Percentiles rank a stretch among this genome's conserved stretches.
Conservation (phyloP, 129 eudicot genomes). For the Apium graveolens region DNA sequence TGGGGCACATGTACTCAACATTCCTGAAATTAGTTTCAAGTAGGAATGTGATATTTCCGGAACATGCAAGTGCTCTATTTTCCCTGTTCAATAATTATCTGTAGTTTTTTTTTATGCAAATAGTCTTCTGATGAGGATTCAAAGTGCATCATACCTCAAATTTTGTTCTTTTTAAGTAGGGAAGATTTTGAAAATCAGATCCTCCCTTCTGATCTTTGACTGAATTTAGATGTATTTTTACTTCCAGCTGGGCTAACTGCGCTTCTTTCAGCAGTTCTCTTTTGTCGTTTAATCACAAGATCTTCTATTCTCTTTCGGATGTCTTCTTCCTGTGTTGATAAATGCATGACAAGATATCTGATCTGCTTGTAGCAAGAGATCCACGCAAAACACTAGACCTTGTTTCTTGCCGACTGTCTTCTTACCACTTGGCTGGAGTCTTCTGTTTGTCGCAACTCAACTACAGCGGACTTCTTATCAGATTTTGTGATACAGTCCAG, state of each 20-base stretch:
- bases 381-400: conserved; percentile 41
- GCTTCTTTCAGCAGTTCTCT: conserved; percentile 85
- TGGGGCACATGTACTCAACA: neutral
- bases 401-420: conserved; percentile 28
- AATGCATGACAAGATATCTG: conserved; percentile 15
- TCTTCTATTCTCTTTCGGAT: conserved; percentile 77
- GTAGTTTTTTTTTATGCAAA: too few relatives aligned
- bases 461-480: conserved; percentile 44
- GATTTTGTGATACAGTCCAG: conserved; percentile 44
- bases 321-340: conserved; percentile 67
- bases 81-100: neutral
- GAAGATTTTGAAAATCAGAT: conserved; percentile 5
- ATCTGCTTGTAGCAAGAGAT: conserved; percentile 28
- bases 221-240: neutral
- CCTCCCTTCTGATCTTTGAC: conserved; percentile 4
- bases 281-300: conserved; percentile 51
- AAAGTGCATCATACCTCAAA: neutral
- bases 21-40: neutral
- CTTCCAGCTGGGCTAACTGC: conserved; percentile 30
- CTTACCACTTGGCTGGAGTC: conserved; percentile 31
- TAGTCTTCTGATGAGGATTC: neutral
- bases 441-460: conserved; percentile 33
- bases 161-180: neutral
- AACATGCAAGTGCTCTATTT: neutral
- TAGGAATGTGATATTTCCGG: neutral